A percentile compares a stretch with the other conserved stretches of the same genome.
These are phyloP conservation scores for Hamamelis virginiana DNA, from an alignment of 164 flowering plant species.

Conservation along the genomic window DNA sequence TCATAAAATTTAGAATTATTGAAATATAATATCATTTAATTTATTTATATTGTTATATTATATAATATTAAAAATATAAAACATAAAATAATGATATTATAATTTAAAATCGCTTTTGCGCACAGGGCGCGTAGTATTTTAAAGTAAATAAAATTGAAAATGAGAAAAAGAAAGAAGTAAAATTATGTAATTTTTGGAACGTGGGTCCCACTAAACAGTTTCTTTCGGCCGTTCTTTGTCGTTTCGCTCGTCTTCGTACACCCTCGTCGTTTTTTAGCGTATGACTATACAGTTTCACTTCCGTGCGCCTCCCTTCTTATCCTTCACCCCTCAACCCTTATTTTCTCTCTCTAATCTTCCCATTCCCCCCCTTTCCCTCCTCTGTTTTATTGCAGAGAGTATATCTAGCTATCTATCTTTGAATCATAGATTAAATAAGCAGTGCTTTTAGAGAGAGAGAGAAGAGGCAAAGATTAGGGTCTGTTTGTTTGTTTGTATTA, in stretches of 20 bases:
- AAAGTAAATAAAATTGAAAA: no score
- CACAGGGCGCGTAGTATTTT: no score
- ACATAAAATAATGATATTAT: no score
- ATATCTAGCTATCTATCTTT: background rate
- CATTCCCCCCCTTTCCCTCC: slow-evolving; percentile 7
- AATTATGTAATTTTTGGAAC: slow-evolving; percentile 6
- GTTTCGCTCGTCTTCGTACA: slow-evolving; percentile 13
- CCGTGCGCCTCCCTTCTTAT: slow-evolving; percentile 21
- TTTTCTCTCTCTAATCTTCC: slow-evolving; percentile 2
- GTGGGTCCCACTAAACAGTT: slow-evolving; percentile 27
- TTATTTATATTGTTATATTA: no score
- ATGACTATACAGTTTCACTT: background rate
- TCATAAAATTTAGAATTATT: no score
- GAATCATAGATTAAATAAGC: background rate
- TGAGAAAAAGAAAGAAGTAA: no score
- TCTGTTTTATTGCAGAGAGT: slow-evolving; percentile 14
- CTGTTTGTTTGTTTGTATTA: no score
- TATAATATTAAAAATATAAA: no score
- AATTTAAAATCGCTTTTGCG: no score
- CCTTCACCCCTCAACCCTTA: slow-evolving; percentile 15
- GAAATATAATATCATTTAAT: no score
- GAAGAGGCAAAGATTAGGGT: background rate
- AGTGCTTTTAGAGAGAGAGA: slow-evolving; percentile 2
- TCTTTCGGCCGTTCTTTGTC: slow-evolving; percentile 32
- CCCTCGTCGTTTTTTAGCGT: slow-evolving; percentile 9